Evolutionary conservation across 2,329 filamentous ascomycete species (phyloP), one percentile per base, ranked within the genome.

Genomic region (Monosporascus sp.): DNA sequence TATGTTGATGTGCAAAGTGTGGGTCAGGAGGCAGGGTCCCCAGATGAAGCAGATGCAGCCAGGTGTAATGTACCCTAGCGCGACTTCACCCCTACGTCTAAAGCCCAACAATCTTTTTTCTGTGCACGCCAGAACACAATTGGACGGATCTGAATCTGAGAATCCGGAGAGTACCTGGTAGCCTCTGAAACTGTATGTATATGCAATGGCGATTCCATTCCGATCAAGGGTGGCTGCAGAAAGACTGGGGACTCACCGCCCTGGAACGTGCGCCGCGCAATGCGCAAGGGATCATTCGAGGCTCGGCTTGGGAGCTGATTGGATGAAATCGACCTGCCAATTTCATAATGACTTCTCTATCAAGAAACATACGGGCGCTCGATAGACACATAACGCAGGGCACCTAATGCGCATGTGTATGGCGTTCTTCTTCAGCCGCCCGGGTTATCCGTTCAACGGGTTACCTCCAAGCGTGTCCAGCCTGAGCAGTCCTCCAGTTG

Each of bases 91-190:
- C 27, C 11, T 35, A 35, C 9, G 31, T 14, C 18, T 17, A 22
- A 46, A 46, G 43, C 43, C 25, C 43, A 46, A 46, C 43, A 46
- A 46, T 46, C 43, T 46, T n/a, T 31, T 46, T 46, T 46, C 17
- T 18, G 17, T 17, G 24, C 43, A 24, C 24, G 43, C 24, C 25
- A 27, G 22, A 22, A 22, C 24, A 43, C 20, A 20, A 43, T 20
- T 4, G 18, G 18, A 35, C 31, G 31, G 5, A 14, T 35, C 31
- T 35, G 27, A 11, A 31, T 31, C 27, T 11, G 27, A 7, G 27
- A 31, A 27, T 27, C 25, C 1, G 25, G 25, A 27, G 25, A 27
- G 15, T 39, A 17, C 37, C 37, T 39, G n/a, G 37, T n/a, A 38
- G 14, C 4, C 36, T n/a, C 6, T 38, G 36, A 15, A 39, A 17